Base-by-base conservation (phyloP, 352 stramenopile genomes). In the Phytopythium aichiense region DNA sequence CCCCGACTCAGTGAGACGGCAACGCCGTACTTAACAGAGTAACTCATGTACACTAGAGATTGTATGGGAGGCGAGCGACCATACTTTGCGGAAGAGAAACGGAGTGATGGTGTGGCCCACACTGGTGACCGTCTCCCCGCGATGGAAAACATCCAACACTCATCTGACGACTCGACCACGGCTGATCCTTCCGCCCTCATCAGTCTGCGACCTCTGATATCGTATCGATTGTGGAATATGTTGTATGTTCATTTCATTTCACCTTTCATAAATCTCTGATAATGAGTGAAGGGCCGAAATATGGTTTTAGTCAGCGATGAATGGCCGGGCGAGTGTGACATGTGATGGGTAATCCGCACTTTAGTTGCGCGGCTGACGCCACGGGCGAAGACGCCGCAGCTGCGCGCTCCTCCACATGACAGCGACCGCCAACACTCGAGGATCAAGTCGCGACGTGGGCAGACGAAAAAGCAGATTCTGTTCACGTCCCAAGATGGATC, bases 1-100 rank as follows among this genome's bases (percentile, higher is more conserved):
- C 1, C 50, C 50, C 18, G 50, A 28, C 50, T 56, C 50, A 56
- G 30, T 56, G 50, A 56, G 50, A 56, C 48, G 48, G 38, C 3
- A 18, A 16, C 37, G 33, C n/a, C 42, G 42, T 49, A 23, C 42
- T 49, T 5, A 11, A 37, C 33, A 9, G 5, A n/a, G n/a, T n/a
- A n/a, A n/a, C n/a, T n/a, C n/a, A n/a, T n/a, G n/a, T n/a, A n/a
- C n/a, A n/a, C n/a, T n/a, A 40, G 43, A 50, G n/a, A 52, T 13
- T 30, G 46, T 25, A 30, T 30, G 46, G 11, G 23, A 30, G 25
- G 48, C 11, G n/a, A 38, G n/a, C 25, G 48, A 37, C 1, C 22
- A 28, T 43, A 58, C 31, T 37, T 56, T 56, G 11, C 7, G 5
- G 30, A 15, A 58, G 33, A 58, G 0, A 58, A 48, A 45, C 15